These are phyloP conservation scores for Stemphylium vesicarium DNA, from an alignment of 2,329 filamentous ascomycete species.

Conservation along the genomic window DNA sequence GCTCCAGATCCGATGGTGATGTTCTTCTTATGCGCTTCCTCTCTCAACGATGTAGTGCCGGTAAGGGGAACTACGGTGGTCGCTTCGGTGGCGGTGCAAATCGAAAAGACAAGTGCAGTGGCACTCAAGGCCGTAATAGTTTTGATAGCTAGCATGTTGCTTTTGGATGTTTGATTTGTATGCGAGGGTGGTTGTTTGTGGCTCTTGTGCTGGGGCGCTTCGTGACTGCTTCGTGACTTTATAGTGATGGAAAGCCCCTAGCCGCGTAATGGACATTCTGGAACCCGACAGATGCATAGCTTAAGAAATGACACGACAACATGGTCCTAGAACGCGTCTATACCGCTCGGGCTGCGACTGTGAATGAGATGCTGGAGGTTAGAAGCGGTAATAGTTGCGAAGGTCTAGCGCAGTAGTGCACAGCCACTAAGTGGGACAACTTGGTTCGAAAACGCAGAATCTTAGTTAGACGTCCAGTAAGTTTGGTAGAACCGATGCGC, in stretches of 20 bases:
- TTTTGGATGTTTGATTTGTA: background rate
- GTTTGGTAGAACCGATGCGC: no score
- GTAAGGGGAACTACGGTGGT: background rate
- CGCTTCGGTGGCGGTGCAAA: background rate
- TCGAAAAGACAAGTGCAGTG: background rate
- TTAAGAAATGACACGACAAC: background rate
- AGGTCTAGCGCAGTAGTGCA: background rate
- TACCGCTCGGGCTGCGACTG: background rate
- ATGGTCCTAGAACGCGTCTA: background rate
- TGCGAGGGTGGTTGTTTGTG: background rate
- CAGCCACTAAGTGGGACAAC: background rate
- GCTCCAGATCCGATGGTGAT: conserved; percentile 6
- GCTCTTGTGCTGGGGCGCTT: background rate
- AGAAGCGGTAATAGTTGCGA: background rate
- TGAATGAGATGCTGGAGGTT: background rate
- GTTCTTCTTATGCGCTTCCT: conserved; percentile 1
- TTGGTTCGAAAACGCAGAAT: no score
- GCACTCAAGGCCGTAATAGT: background rate
- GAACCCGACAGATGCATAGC: background rate
- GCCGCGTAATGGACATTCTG: background rate
- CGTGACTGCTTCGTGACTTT: background rate
- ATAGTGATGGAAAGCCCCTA: background rate
- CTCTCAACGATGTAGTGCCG: conserved; percentile 6
- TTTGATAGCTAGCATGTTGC: background rate
- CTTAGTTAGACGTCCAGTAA: no score